phyloP scores from a whole-genome alignment of 164 flowering plant genomes.

The Vitis cinerea region DNA sequence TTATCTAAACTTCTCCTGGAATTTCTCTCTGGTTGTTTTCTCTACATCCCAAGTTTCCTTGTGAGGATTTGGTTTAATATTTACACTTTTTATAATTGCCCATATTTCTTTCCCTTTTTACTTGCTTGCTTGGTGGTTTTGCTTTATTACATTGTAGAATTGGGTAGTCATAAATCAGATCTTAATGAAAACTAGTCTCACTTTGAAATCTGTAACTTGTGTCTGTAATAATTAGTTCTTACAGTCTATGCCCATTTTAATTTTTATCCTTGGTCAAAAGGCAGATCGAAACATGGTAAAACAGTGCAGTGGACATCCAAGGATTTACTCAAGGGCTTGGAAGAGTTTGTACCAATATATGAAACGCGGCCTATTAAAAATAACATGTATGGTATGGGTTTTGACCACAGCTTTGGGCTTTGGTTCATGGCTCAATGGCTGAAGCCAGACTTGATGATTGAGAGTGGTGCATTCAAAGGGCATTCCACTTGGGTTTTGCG shows the following conservation, averaged over 20 bases:
- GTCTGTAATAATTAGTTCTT: conserved; percentile 1
- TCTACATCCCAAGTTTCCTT: too few species aligned
- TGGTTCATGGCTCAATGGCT: conserved; percentile 97
- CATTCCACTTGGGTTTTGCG: conserved; percentile 98
- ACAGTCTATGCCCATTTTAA: conserved; percentile 26
- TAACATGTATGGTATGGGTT: conserved; percentile 97
- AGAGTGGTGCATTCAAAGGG: conserved; percentile 99
- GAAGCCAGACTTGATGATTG: conserved; percentile 91
- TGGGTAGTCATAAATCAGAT: neutral
- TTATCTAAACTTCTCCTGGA: too few species aligned
- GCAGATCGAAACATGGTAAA: conserved; percentile 97
- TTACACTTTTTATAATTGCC: too few species aligned
- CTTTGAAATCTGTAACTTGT: neutral
- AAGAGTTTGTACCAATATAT: conserved; percentile 94
- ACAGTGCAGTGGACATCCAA: conserved; percentile 88
- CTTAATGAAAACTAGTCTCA: neutral
- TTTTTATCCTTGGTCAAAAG: conserved; percentile 73
- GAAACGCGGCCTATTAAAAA: conserved; percentile 91
- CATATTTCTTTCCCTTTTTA: neutral
- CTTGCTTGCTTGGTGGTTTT: neutral
- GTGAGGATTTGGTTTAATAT: too few species aligned
- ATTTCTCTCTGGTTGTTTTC: too few species aligned
- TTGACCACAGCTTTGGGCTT: conserved; percentile 99
- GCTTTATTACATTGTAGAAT: neutral
- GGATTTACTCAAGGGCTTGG: conserved; percentile 87